Base-by-base conservation (phyloP, 2,329 filamentous ascomycete species). In the Metarhizium humberi region DNA sequence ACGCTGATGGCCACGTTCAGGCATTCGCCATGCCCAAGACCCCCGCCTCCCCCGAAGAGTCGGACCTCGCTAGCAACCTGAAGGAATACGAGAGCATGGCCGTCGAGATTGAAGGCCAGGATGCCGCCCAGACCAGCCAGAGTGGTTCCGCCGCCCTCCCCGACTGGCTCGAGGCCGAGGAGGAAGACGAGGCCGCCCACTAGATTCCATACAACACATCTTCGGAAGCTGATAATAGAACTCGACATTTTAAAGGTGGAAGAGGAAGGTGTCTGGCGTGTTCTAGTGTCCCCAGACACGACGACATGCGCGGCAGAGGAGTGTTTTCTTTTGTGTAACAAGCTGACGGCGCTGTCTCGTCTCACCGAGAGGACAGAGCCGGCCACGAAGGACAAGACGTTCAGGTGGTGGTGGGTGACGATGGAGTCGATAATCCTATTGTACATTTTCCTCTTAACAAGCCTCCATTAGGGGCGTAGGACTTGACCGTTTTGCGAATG, bases 61-160 rank as follows among this genome's bases (percentile, higher is more conserved):
- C 86, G 75, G 89, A 96, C 75, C 88, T 99, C 61, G 90, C 92
- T 70, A 87, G 82, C 74, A 92, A 90, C 74, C 78, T 99, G 73
- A 87, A 94, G 79, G 86, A 90, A 71, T 99, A 99, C 82, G 92
- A 97, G 83, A 82, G 77, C 71, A 90, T 95, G 81, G 82, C 86
- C 66, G 92, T 96, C 64, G 94, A 99, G 76, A 86, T 97, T 62
- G 92, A 97, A 80, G 92, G 92, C 63, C 84, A 90, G 74, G 83
- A 88, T 63, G 78, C 80, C 64, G 73, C 75, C 58, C 80, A 80
- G 61, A 79, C 83, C 71, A 78, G 78, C 62, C 76, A 77, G 53
- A 67, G 81, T 67, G 80, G 79, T 55, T 77, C 81, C 56, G 79
- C 86, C 58, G 75, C 74, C 57, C 72, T 81, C 57, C 76, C 79